Evolutionary conservation across 306 rosid genomes (phyloP), one percentile per base, ranked within the genome.

Genomic region (Macrotyloma uniflorum): DNA sequence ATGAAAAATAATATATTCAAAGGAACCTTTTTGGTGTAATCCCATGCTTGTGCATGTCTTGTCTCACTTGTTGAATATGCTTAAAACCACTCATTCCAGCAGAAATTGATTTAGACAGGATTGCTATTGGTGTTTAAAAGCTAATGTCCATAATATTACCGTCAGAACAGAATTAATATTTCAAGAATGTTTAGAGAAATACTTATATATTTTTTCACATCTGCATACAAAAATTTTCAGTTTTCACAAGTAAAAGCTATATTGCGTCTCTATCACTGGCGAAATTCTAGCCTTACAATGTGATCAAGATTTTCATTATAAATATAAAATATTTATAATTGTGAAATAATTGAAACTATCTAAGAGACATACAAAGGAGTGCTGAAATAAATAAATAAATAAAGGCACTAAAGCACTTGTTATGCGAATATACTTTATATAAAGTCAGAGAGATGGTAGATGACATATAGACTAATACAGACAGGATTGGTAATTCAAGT

Each of bases 401-500:
- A 58, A 57, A 55, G 72, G 61, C 72, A 67, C 55, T 51, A 46
- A 54, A 16, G 58, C n/a, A 69, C 13, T 49, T 61, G 8, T 65
- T 46, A 13, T 45, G 40, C 13, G 7, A 71, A 42, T 72, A 66
- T 35, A n/a, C 61, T 32, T 35, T 53, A 67, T 57, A 58, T 26
- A 57, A 28, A 72, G 67, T 80, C 67, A 61, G 3, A 75, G 50
- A 28, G 33, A 45, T 67, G 46, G 45, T 75, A 63, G 79, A 80
- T 78, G 78, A 86, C 49, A 66, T 20, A 80, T 62, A 80, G 24
- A 64, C 36, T 70, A 77, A 77, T 28, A 24, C 65, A 28, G 90
- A 80, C 93, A 87, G 77, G 66, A 81, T 38, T 80, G 87, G 84
- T 42, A 83, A 70, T 50, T 65, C 66, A 46, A 73, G 72, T 70